These are phyloP conservation scores for Phyllosticta citribraziliensis DNA, from an alignment of 2,329 filamentous ascomycete species.

Conservation along the genomic window DNA sequence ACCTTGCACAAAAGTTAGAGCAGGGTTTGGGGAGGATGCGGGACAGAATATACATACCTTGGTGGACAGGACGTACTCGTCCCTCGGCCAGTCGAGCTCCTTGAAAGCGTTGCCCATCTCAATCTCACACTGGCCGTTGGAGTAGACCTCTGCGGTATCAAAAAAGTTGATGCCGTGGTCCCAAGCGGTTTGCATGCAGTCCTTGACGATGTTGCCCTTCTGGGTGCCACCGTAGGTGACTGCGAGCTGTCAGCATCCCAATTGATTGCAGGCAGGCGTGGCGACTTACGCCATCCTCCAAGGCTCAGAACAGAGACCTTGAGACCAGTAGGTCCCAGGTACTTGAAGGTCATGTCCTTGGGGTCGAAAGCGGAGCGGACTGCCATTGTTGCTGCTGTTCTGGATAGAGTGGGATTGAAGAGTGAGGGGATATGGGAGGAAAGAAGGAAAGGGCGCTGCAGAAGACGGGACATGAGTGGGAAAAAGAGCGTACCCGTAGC, in stretches of 20 bases:
- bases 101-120: constrained; percentile 45
- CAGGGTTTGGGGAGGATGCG: background rate
- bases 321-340: constrained; percentile 37
- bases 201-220: constrained; percentile 40
- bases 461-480: background rate
- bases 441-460: background rate
- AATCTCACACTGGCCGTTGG: constrained; percentile 51
- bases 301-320: constrained; percentile 44
- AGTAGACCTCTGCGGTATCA: constrained; percentile 44
- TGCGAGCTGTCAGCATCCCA: background rate
- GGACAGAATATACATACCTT: constrained; percentile 16
- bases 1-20: constrained; percentile 23
- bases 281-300: constrained; percentile 27
- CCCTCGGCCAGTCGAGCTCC: constrained; percentile 39
- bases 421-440: background rate
- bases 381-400: constrained; percentile 8
- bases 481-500: constrained; percentile 3
- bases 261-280: constrained; percentile 1
- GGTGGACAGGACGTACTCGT: constrained; percentile 33
- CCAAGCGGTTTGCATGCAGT: constrained; percentile 41
- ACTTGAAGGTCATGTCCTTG: constrained; percentile 39
- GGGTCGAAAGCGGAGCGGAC: constrained; percentile 40
- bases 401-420: background rate
- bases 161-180: constrained; percentile 42
- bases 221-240: constrained; percentile 41